Conservation (phyloP, 1,284 basidiomycete genomes). For the Cryptococcus sp. region DNA sequence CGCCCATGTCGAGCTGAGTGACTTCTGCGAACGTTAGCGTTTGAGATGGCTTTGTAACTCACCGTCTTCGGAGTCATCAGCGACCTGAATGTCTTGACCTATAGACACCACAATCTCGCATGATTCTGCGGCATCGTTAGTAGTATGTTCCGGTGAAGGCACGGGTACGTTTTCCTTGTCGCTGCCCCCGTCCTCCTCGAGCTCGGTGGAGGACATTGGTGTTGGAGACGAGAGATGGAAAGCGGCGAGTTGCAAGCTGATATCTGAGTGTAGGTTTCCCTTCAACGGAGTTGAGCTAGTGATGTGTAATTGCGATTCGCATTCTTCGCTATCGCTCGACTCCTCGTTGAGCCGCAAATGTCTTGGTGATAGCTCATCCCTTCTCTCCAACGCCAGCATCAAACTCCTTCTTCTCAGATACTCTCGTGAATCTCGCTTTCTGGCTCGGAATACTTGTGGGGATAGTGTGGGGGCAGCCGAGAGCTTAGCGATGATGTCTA, state of each 20-base stretch:
- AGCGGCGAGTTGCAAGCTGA: slow-evolving; percentile 4
- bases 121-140: background rate
- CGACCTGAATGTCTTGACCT: background rate
- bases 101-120: slow-evolving; percentile 5
- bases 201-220: background rate
- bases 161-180: slow-evolving; percentile 46
- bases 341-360: slow-evolving; percentile 1
- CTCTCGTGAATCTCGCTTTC: slow-evolving; percentile 20
- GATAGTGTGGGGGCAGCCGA: slow-evolving; percentile 1
- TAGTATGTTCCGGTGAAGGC: background rate
- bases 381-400: slow-evolving; percentile 7
- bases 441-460: slow-evolving; percentile 1
- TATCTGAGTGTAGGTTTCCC: slow-evolving; percentile 4
- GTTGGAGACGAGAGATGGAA: slow-evolving; percentile 7
- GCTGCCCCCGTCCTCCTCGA: slow-evolving; percentile 25
- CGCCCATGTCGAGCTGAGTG: background rate
- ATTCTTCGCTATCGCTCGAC: slow-evolving; percentile 8
- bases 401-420: slow-evolving; percentile 17
- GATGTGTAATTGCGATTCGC: background rate
- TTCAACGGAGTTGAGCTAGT: slow-evolving; percentile 5
- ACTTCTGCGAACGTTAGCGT: slow-evolving; percentile 4
- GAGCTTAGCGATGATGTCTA: slow-evolving; percentile 7
- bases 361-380: background rate
- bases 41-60: background rate
- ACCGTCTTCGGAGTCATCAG: background rate